These are phyloP conservation scores for Agrocybe chaxingu DNA, from an alignment of 768 basidiomycete genomes.

Conservation along the genomic window DNA sequence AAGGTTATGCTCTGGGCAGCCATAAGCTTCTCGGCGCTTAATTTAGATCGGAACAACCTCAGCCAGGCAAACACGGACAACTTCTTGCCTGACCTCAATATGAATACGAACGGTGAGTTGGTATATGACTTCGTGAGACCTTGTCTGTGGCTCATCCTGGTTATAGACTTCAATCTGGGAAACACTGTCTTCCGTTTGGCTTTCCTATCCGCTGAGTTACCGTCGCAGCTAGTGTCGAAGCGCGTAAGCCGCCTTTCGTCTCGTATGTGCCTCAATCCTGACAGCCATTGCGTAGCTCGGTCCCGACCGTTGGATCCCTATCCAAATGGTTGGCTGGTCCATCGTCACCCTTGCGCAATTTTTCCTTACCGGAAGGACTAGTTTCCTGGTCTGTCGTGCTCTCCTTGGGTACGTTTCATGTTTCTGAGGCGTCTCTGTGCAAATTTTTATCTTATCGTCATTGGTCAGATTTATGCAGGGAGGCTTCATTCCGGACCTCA, in stretches of 20 bases:
- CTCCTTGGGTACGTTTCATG: conserved; percentile 22
- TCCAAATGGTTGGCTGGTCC: conserved; percentile 53
- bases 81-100: conserved; percentile 52
- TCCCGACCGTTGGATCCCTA: conserved; percentile 1
- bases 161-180: conserved; percentile 52
- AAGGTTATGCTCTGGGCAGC: conserved; percentile 55
- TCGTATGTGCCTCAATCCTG: conserved; percentile 56
- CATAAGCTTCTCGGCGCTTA: conserved; percentile 14
- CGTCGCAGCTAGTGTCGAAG: conserved; percentile 66
- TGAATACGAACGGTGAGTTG: conserved; percentile 47
- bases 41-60: conserved; percentile 58
- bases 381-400: conserved; percentile 48
- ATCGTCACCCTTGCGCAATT: conserved; percentile 51
- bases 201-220: conserved; percentile 52
- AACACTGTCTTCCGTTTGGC: conserved; percentile 53
- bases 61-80: conserved; percentile 68
- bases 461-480: conserved; percentile 61
- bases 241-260: conserved; percentile 52
- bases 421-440: not conserved
- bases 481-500: conserved; percentile 61
- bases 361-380: conserved; percentile 48
- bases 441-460: conserved; percentile 11
- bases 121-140: not conserved
- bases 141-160: not conserved
- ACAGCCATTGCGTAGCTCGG: not conserved